phyloP scores from a whole-genome alignment of 1,284 basidiomycete genomes.

The Paramarasmius palmivorus region DNA sequence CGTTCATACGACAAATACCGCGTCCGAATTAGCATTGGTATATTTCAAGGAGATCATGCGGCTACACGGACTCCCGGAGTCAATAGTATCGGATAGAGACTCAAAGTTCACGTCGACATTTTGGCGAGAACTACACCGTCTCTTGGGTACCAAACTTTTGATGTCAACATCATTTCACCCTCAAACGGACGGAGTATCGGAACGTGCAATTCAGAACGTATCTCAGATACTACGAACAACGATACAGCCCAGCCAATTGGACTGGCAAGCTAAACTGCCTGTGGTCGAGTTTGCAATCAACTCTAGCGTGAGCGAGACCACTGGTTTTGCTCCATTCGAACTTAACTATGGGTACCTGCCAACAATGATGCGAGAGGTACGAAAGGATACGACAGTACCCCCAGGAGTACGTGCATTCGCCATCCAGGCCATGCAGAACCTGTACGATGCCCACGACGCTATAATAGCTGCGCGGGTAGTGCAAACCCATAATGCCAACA shows the following conservation, averaged over 20 bases:
- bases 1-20: slow-evolving; percentile 20
- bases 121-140: slow-evolving; percentile 23
- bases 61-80: slow-evolving; percentile 23
- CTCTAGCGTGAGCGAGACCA: slow-evolving; percentile 3
- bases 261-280: slow-evolving; percentile 18
- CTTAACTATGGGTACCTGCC: slow-evolving; percentile 8
- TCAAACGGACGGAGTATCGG: slow-evolving; percentile 26
- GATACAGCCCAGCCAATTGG: slow-evolving; percentile 14
- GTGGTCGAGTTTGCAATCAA: not conserved
- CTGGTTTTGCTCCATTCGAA: slow-evolving; percentile 10
- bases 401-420: slow-evolving; percentile 9
- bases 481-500: slow-evolving; percentile 8
- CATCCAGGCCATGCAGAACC: not conserved
- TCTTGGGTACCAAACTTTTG: slow-evolving; percentile 25
- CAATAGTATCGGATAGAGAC: slow-evolving; percentile 23
- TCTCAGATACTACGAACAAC: slow-evolving; percentile 17
- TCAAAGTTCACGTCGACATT: slow-evolving; percentile 24
- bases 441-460: slow-evolving; percentile 16
- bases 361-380: not conserved
- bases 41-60: slow-evolving; percentile 19
- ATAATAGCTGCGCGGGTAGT: slow-evolving; percentile 18
- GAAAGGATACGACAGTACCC: not conserved
- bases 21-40: slow-evolving; percentile 20
- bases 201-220: slow-evolving; percentile 16
- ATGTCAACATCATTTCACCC: slow-evolving; percentile 33